Conservation (phyloP, 164 flowering plant species). For the Liriodendron chinense region DNA sequence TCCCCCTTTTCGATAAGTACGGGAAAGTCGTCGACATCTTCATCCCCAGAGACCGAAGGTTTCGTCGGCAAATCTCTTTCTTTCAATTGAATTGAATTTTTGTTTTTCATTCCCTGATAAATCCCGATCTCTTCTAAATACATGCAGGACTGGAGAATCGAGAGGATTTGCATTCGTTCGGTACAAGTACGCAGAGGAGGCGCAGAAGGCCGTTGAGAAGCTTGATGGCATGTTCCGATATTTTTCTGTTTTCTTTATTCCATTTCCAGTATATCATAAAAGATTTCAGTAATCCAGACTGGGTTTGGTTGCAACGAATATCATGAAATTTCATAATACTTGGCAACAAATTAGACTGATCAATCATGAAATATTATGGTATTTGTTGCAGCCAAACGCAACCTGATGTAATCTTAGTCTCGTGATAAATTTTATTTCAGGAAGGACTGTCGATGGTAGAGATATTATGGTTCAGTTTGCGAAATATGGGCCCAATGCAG, state of each 20-base stretch:
- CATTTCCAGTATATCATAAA: neutral
- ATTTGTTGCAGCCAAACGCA: no score
- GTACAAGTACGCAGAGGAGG: slow-evolving; percentile 71
- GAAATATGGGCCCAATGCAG: slow-evolving; percentile 75
- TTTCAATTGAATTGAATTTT: neutral
- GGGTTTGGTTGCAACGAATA: no score
- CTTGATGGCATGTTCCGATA: slow-evolving; percentile 46
- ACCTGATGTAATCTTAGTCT: no score
- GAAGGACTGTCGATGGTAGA: slow-evolving; percentile 66
- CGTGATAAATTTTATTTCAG: slow-evolving; percentile 17
- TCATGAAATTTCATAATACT: no score
- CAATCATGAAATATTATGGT: no score
- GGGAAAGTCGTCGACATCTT: slow-evolving; percentile 94
- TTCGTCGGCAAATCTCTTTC: neutral
- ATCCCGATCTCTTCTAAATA: neutral
- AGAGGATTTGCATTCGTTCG: slow-evolving; percentile 78
- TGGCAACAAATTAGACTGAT: no score
- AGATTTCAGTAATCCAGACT: no score
- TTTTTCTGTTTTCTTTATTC: neutral
- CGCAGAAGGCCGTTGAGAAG: slow-evolving; percentile 68
- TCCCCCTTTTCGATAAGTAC: slow-evolving; percentile 83
- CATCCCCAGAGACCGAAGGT: slow-evolving; percentile 87
- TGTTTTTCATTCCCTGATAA: neutral
- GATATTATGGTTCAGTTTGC: slow-evolving; percentile 83
- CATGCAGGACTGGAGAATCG: slow-evolving; percentile 66